These are phyloP conservation scores for Flaveria floridana DNA, from an alignment of 140 eudicot genomes.

Conservation along the genomic window DNA sequence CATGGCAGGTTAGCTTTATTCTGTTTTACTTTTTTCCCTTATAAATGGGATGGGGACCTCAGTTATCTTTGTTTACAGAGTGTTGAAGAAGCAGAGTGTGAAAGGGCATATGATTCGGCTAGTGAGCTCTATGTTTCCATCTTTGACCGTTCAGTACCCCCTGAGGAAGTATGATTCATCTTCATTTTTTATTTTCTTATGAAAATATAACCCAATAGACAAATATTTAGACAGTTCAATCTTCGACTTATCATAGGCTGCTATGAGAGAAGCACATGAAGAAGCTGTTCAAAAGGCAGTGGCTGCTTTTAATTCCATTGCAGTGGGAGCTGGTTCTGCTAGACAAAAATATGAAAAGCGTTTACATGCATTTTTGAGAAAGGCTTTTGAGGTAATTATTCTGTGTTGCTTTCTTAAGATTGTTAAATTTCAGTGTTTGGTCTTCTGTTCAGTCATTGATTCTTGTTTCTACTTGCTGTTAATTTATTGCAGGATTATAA, in stretches of 20 bases:
- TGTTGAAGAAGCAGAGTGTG: constrained; percentile 99
- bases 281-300: constrained; percentile 74
- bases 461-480: constrained; percentile 10
- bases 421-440: neutral
- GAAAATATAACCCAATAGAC: neutral
- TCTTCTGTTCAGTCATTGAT: neutral
- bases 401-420: constrained; percentile 1
- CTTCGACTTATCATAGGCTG: constrained; percentile 47
- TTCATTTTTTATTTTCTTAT: neutral
- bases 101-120: constrained; percentile 84
- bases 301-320: constrained; percentile 67
- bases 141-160: constrained; percentile 85
- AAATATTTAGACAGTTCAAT: constrained; percentile 11
- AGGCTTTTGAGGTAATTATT: constrained; percentile 83
- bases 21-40: neutral
- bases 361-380: constrained; percentile 61
- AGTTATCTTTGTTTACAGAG: constrained; percentile 46
- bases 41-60: constrained; percentile 2
- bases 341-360: constrained; percentile 90
- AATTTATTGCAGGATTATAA: constrained; percentile 66
- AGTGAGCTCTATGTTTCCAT: constrained; percentile 78
- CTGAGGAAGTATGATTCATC: constrained; percentile 76
- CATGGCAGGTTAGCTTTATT: constrained; percentile 81
- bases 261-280: constrained; percentile 96
- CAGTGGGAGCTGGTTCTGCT: constrained; percentile 80